These are phyloP conservation scores for Geranomyces variabilis DNA, from an alignment of 192 early-diverging fungal species.

Conservation along the genomic window DNA sequence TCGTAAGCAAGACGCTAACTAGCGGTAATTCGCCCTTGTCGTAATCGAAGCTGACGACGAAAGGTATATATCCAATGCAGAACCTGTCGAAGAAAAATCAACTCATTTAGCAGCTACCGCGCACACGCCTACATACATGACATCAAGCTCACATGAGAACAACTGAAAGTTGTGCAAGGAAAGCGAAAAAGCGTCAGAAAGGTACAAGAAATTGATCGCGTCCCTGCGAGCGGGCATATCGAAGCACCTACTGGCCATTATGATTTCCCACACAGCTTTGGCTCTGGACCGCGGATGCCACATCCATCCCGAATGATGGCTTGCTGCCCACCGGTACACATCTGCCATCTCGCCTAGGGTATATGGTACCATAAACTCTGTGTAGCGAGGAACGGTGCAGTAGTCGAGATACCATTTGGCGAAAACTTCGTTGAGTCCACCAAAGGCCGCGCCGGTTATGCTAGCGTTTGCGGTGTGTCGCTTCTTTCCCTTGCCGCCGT, in stretches of 20 bases:
- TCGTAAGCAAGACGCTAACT: slow-evolving; percentile 29
- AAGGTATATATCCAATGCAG: not conserved
- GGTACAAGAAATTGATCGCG: too few relatives aligned
- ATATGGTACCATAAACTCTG: slow-evolving; percentile 6
- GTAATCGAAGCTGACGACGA: slow-evolving; percentile 21
- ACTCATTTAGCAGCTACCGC: not conserved
- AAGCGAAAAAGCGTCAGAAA: too few relatives aligned
- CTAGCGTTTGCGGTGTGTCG: not conserved
- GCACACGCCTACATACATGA: not conserved
- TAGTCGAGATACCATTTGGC: slow-evolving; percentile 1
- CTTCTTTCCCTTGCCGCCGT: not conserved
- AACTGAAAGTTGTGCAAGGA: too few relatives aligned
- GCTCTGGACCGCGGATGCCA: slow-evolving; percentile 29
- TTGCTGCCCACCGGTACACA: not conserved
- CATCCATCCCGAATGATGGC: not conserved
- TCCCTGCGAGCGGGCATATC: too few relatives aligned
- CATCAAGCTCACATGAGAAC: not conserved
- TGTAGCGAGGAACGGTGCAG: slow-evolving; percentile 19
- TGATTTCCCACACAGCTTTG: slow-evolving; percentile 40
- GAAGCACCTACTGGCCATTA: slow-evolving; percentile 37
- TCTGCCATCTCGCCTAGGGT: slow-evolving; percentile 6
- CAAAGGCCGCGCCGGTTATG: not conserved
- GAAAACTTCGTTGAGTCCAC: not conserved
- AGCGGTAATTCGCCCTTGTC: slow-evolving; percentile 17
- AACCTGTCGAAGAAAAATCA: not conserved